These are phyloP conservation scores for Glonium stellatum DNA, from an alignment of 495 filamentous ascomycete genomes.

Conservation along the genomic window DNA sequence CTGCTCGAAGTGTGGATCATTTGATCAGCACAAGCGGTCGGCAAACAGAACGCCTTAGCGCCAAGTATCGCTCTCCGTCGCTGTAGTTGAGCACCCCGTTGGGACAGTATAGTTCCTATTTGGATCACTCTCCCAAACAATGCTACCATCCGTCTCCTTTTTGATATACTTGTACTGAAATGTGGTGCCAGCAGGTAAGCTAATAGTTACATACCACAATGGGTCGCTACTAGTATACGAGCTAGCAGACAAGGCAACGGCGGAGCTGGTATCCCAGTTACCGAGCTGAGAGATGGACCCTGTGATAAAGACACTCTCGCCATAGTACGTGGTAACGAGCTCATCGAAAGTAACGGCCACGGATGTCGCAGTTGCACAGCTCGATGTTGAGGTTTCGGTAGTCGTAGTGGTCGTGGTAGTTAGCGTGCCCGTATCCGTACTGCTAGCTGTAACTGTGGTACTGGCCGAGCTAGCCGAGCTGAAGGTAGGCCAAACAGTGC, in stretches of 20 bases:
- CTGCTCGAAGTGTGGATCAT: too few species aligned
- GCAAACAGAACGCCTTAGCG: too few species aligned
- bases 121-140: constrained; percentile 57
- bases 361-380: background rate
- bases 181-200: constrained; percentile 43
- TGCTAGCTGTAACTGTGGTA: too few species aligned
- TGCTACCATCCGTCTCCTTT: constrained; percentile 44
- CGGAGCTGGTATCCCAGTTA: constrained; percentile 39
- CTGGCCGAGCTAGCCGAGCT: constrained; percentile 33
- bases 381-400: constrained; percentile 27
- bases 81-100: constrained; percentile 40
- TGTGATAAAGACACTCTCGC: constrained; percentile 53
- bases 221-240: constrained; percentile 49
- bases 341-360: constrained; percentile 51
- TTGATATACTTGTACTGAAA: constrained; percentile 66
- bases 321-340: constrained; percentile 46
- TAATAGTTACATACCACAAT: constrained; percentile 50
- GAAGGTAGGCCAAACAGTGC: constrained; percentile 48
- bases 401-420: constrained; percentile 30
- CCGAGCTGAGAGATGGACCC: constrained; percentile 52
- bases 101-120: constrained; percentile 53
- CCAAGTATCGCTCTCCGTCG: constrained; percentile 32
- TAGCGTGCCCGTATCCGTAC: too few species aligned
- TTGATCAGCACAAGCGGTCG: too few species aligned
- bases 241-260: constrained; percentile 44